Evolutionary conservation across 169 alveolate species (phyloP), one percentile per base, ranked within the genome.

Genomic region (Plasmodium reichenowi): DNA sequence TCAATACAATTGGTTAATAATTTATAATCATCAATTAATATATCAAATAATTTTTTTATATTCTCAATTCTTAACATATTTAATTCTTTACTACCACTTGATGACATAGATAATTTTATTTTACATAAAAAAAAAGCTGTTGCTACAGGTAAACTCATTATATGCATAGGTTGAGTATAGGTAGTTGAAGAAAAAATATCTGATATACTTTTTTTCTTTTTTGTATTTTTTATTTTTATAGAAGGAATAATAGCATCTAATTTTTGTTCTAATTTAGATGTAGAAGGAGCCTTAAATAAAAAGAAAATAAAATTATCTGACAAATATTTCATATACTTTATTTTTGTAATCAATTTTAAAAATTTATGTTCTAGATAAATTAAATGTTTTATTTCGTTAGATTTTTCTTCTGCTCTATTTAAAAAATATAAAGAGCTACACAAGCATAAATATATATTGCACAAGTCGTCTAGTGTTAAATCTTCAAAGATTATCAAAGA

Each of bases 51-150:
- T 70, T 52, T 78, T 58, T 22, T 64, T 7, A n/a, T 52, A 45
- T 78, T 78, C 26, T 78, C 89, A 38, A 78, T 38, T 58, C 89
- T 54, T 48, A 64, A 48, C 15, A 52, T 45, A 66, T 78, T 78
- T 20, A 13, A 29, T 17, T 50, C 72, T 17, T 66, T 78, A 24
- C 56, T 59, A 13, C 71, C 59, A 38, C 59, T 52, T 1, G 67
- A 63, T 20, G 48, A 26, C 78, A 78, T 78, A 45, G 89, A 50
- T 20, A 78, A 45, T 70, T 78, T 78, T n/a, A 66, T 66, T 78
- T 78, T 78, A 73, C 80, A 78, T 58, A 78, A 38, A 13, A 78
- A 78, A 64, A 66, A 66, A 22, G 89, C 89, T 15, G 89, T 78
- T 20, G 78, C 67, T n/a, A 80, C 78, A 12, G 89, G 89, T 29